Base-by-base conservation (phyloP, 306 rosid species). In the Myrica gale region DNA sequence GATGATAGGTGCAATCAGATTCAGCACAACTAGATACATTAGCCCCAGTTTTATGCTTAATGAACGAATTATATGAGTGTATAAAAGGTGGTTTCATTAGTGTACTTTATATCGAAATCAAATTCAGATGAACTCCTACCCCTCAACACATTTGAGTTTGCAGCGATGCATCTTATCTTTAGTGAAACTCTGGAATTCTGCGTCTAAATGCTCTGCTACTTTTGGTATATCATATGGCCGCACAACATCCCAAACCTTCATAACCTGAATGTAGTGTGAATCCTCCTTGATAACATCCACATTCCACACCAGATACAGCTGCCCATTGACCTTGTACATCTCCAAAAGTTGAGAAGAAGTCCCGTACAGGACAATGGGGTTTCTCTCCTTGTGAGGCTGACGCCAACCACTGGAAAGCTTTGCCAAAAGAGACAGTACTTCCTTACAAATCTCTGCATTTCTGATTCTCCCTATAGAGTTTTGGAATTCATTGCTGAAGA, bases 371-470 rank as follows among this genome's bases (percentile, higher is more conserved):
- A 69, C 67, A 53, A 43, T 68, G 42, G 65, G 46, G 43, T 51
- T 73, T 69, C 63, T 85, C 63, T 45, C 69, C 48, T 41, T 44
- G 21, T 68, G 26, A 62, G 82, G 83, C 65, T 44, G 81, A 62
- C 85, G 88, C 89, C 87, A 80, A n/a, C 93, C 88, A 67, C 71
- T 75, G 58, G 90, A 77, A 83, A 87, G 88, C 74, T 83, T 87
- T 74, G 62, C 69, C 69, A 87, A 74, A 73, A 87, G 47, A 13
- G 48, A 73, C 61, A 79, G 73, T 44, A 87, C 82, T 77, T 81
- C 76, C 68, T 74, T 65, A 55, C 79, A 65, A 65, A 79, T 41
- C 63, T 75, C 78, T 7, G 43, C 43, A 74, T 84, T 81, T 50
- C 44, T 75, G 48, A 72, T 70, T 71, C 70, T 80, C 56, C 21